Conservation (phyloP, 75 land plant species). For the Picea sitchensis region DNA sequence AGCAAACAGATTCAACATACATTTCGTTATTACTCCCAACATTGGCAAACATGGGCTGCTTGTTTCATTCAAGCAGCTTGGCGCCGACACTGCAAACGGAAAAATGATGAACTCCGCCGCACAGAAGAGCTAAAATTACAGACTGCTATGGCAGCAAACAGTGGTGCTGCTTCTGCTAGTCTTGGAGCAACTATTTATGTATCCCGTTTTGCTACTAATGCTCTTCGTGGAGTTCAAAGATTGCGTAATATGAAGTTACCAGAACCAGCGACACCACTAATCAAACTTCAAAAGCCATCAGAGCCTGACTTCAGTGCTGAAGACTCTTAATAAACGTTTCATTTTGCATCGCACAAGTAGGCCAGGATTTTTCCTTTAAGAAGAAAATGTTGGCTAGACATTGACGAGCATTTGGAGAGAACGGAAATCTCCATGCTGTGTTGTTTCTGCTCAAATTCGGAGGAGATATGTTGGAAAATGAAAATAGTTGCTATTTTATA, state of each 20-base stretch:
- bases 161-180: conserved; percentile 25
- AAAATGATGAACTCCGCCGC: conserved; percentile 29
- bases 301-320: conserved; percentile 56
- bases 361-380: not conserved
- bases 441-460: not conserved
- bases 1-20: conserved; percentile 66
- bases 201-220: conserved; percentile 64
- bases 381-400: not conserved
- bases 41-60: conserved; percentile 63
- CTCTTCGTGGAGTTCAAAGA: conserved; percentile 40
- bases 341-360: not conserved
- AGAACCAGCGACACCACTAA: not conserved
- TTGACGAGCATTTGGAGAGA: not conserved
- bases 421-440: not conserved
- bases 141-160: conserved; percentile 7
- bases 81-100: conserved; percentile 31
- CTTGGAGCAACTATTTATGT: conserved; percentile 64
- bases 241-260: conserved; percentile 11
- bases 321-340: not conserved
- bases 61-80: conserved; percentile 59
- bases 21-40: conserved; percentile 49
- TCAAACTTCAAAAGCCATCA: conserved; percentile 41
- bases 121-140: conserved; percentile 18
- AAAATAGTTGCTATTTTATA: not conserved
- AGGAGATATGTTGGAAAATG: not conserved